Evolutionary conservation across 2,329 filamentous ascomycete genomes (phyloP), one percentile per base, ranked within the genome.

Genomic region (Pseudogymnoascus sp.): DNA sequence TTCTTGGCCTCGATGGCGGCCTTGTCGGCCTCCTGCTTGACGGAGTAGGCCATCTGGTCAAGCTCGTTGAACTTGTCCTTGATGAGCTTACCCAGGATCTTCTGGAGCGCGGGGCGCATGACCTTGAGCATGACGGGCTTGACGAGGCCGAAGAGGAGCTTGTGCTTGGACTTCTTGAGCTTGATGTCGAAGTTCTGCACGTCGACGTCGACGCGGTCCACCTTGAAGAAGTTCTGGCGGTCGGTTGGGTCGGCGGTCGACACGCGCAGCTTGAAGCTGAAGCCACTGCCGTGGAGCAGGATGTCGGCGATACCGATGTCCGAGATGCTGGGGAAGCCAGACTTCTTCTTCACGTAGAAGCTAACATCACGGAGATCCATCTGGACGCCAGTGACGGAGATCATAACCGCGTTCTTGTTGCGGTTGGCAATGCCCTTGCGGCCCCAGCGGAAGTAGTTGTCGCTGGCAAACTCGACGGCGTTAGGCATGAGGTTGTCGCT

Each of bases 401-500:
- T 80, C 79, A 94, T 91, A 66, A 93, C 70, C 1, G 81, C 79
- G 75, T 96, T 92, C 75, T 90, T 87, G 74, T 85, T 87, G 79
- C 87, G 90, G 80, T 83, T 95, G 69, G 82, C 78, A 68, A 91
- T 81, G 73, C 87, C 87, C 85, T 95, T 97, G 71, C 94, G 91
- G 37, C 93, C 94, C 86, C 89, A 96, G 67, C 90, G 87, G 83
- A 92, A 91, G 78, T 94, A 95, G 78, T 97, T 94, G 77, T 97
- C 92, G 71, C 86, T 94, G 62, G 86, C 84, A 64, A 97, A 81
- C 74, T 99, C 93, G 38, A 96, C 75, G 4, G 93, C 81, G 69
- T 99, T 99, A 65, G 94, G 94, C 76, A 92, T 91, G 68, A 99
- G 86, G 76, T 99, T 99, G 79, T 97, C 92, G 66, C 90, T 92